Evolutionary conservation across 108 stramenopile species (phyloP), one percentile per base, ranked within the genome.

Genomic region (Fragilariopsis cylindrus): DNA sequence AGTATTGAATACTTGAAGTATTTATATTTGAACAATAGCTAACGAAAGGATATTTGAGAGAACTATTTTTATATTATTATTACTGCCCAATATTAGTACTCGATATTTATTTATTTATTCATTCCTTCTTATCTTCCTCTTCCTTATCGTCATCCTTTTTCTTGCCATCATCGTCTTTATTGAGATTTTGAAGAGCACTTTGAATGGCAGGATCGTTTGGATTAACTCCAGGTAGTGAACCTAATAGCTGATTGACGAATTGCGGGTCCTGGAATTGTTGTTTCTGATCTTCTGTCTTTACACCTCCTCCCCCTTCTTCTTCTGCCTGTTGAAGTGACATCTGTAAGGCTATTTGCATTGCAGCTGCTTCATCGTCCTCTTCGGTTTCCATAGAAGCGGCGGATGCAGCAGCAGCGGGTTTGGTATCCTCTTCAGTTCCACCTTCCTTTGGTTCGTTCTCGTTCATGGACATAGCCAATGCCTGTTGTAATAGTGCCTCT

Each of bases 381-480:
- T 76, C 87, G 5, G 65, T 16, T 65, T 48, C 48, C 43, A 48
- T 67, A 15, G 57, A 65, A 4, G 77, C 68, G 21, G 65, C 70
- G 57, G 65, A 47, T 1, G 58, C 30, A 16, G 65, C 70, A 57
- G 65, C 65, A 7, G 58, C 30, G 7, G 82, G 76, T 63, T 81
- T 80, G 30, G 78, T 56, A 53, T 67, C 76, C 6, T 55, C 77
- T 57, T 44, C 70, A 8, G 49, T 65, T 43, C 60, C 63, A 41
- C 62, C 70, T 16, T 77, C 50, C 50, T 50, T 55, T 13, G 74
- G 77, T 15, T 83, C 89, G 70, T 90, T 82, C 50, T 97, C 97
- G 9, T 90, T 90, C 97, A 99, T 98, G 58, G 92, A 93, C 97
- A 98, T 98, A 74, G 96, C 97, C 19, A 99, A 83, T 3, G 98